A percentile compares a stretch with the other conserved stretches of the same genome.
These are phyloP conservation scores for Priceomyces haplophilus DNA, from an alignment of 805 yeast species.

Conservation along the genomic window DNA sequence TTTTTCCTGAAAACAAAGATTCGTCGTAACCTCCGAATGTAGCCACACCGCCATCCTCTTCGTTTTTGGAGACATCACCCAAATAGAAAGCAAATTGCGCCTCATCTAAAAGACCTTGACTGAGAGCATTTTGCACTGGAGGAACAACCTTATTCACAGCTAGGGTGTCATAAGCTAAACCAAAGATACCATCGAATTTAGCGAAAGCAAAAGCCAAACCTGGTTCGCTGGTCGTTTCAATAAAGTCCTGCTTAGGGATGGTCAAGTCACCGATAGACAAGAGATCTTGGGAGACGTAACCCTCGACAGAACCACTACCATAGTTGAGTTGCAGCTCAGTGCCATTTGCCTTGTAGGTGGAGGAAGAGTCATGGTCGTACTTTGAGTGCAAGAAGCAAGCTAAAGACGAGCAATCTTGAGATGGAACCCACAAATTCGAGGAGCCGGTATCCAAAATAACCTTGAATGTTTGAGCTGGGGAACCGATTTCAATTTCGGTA, in stretches of 20 bases:
- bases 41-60: constrained; percentile 80
- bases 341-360: constrained; percentile 84
- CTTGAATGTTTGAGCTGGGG: constrained; percentile 91
- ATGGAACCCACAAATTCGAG: constrained; percentile 96
- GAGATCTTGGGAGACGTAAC: constrained; percentile 85
- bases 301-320: constrained; percentile 91
- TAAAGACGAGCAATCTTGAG: constrained; percentile 81
- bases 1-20: constrained; percentile 71
- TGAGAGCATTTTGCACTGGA: constrained; percentile 87
- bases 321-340: constrained; percentile 80
- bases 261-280: constrained; percentile 77
- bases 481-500: constrained; percentile 86
- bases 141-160: constrained; percentile 89
- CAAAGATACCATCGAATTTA: constrained; percentile 96
- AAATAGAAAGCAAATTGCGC: constrained; percentile 87
- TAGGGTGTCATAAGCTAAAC: constrained; percentile 89
- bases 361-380: constrained; percentile 80
- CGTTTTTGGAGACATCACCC: constrained; percentile 69
- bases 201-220: constrained; percentile 98
- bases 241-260: constrained; percentile 89
- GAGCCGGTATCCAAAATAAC: constrained; percentile 96
- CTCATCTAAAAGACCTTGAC: constrained; percentile 76
- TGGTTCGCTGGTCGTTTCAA: constrained; percentile 96
- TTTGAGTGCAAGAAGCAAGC: constrained; percentile 94
- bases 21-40: constrained; percentile 94